Conservation (phyloP, 2,329 filamentous ascomycete genomes). For the Ophiostoma sp. region DNA sequence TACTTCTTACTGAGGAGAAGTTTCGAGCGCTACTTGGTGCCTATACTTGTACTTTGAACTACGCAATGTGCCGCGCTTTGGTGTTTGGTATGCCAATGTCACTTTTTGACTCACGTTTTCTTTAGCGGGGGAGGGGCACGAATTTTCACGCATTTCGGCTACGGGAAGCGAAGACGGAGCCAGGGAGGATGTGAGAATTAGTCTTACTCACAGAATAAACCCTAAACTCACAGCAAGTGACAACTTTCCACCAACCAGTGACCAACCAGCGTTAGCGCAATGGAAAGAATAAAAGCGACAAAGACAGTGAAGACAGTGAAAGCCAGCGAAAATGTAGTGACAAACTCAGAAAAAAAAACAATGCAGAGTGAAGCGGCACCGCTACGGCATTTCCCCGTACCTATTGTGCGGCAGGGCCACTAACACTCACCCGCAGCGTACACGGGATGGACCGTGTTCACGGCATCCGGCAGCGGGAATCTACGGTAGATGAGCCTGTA, state of each 20-base stretch:
- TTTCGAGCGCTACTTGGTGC: neutral
- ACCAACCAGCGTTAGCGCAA: neutral
- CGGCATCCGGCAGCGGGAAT: neutral
- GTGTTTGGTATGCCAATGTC: neutral
- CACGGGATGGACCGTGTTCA: slow-evolving; percentile 7
- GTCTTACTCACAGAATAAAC: neutral
- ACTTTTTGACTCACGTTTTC: slow-evolving; percentile 2
- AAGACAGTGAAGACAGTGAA: neutral
- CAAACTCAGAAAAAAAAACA: neutral
- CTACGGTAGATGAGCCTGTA: neutral
- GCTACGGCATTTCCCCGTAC: neutral
- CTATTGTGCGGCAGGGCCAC: neutral
- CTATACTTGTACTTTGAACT: neutral
- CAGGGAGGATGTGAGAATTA: neutral
- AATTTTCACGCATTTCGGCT: neutral
- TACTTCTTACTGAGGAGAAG: too few relatives aligned
- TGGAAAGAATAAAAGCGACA: neutral
- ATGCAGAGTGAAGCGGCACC: neutral
- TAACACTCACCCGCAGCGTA: neutral
- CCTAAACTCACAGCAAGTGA: neutral
- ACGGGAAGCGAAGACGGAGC: neutral
- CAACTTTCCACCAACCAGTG: neutral
- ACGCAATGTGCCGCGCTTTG: neutral
- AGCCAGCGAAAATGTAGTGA: neutral
- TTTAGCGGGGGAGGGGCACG: slow-evolving; percentile 4